These are phyloP conservation scores for Cymbopogon flexuosus DNA, from an alignment of 202 grass and related monocot genomes.

Conservation along the genomic window DNA sequence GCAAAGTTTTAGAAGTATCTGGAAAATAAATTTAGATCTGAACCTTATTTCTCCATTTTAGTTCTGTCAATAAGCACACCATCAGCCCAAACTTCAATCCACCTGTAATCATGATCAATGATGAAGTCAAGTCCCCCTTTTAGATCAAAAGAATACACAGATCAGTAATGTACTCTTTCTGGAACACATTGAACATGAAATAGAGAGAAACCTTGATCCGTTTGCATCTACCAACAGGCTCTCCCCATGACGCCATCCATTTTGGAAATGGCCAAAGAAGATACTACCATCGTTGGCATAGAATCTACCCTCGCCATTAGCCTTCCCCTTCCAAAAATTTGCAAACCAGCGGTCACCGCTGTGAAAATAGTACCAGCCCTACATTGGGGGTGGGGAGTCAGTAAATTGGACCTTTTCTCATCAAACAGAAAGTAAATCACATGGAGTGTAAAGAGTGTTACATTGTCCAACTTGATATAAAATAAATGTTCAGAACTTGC, in stretches of 20 bases:
- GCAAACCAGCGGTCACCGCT: conserved; percentile 80
- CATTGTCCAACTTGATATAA: background rate
- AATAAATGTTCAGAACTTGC: background rate
- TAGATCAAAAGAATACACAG: background rate
- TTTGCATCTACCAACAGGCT: conserved; percentile 61
- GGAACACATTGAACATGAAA: background rate
- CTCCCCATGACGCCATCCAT: conserved; percentile 81
- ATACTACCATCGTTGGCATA: conserved; percentile 74
- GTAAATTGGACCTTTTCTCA: background rate
- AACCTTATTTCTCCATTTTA: conserved; percentile 43
- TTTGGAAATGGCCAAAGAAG: conserved; percentile 81
- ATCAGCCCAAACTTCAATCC: conserved; percentile 76
- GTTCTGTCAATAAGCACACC: conserved; percentile 49
- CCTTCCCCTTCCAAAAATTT: conserved; percentile 92
- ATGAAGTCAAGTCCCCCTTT: background rate
- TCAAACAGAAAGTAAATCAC: conserved; percentile 8
- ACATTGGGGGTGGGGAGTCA: conserved; percentile 24
- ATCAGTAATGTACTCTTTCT: background rate
- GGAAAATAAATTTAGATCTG: background rate
- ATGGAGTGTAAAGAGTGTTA: background rate
- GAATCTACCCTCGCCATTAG: conserved; percentile 90
- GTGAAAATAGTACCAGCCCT: conserved; percentile 95
- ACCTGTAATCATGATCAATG: conserved; percentile 46
- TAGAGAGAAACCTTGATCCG: conserved; percentile 60
- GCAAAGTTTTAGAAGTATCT: background rate